A percentile compares a stretch with the other conserved stretches of the same genome.
phyloP scores from a whole-genome alignment of 495 filamentous ascomycete genomes.

The Hypoxylon trugodes region DNA sequence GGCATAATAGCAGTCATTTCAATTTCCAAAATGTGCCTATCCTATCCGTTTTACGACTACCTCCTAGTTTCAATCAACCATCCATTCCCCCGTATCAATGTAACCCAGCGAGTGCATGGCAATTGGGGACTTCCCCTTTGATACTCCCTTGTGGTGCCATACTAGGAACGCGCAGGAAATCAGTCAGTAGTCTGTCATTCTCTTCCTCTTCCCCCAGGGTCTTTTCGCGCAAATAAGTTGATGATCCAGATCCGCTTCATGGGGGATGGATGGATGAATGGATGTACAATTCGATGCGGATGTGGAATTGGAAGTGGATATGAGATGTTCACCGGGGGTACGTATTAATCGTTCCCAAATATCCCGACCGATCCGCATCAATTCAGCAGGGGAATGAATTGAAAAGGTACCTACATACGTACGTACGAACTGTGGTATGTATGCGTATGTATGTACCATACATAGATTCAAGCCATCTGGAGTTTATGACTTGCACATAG shows the following conservation, averaged over 20 bases:
- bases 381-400: constrained; percentile 18
- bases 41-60: constrained; percentile 15
- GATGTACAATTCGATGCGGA: no score
- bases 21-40: constrained; percentile 20
- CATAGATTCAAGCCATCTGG: constrained; percentile 6
- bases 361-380: constrained; percentile 34
- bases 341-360: constrained; percentile 32
- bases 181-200: constrained; percentile 10
- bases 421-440: no score
- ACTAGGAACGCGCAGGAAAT: no score
- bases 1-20: constrained; percentile 22
- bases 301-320: no score
- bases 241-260: constrained; percentile 35
- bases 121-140: constrained; percentile 33
- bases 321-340: constrained; percentile 18
- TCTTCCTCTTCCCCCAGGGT: background rate
- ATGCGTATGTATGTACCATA: no score
- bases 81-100: constrained; percentile 32
- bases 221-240: background rate
- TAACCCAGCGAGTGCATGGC: constrained; percentile 33
- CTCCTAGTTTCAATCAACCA: constrained; percentile 16
- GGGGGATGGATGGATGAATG: no score
- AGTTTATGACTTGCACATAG: constrained; percentile 33
- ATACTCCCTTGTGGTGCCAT: constrained; percentile 30
- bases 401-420: no score